Evolutionary conservation across 192 early-diverging fungal species (phyloP), one percentile per base, ranked within the genome.

Genomic region (Diversispora epigaea): DNA sequence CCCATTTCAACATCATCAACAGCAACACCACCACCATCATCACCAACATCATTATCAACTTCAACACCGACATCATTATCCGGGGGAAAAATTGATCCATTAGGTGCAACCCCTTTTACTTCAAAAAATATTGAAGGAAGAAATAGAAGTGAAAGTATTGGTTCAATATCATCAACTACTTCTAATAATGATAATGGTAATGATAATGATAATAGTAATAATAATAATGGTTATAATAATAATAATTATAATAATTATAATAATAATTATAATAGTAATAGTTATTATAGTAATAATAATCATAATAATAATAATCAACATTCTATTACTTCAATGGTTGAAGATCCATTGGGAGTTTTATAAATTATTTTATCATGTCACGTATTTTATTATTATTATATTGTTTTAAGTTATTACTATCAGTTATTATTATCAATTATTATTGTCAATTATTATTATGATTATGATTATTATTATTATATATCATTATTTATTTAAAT

Each of bases 291-390:
- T 55, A 19, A 44, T 17, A 15, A 15, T 49, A 71, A 46, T 8
- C 14, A 25, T 15, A 47, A n/a, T 43, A 45, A 52, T 47, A 72
- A n/a, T 68, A 21, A 7, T 0, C 1, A 32, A 21, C 25, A 55
- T 43, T 32, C 41, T 7, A 21, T 21, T 14, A 55, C 52, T 9
- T 32, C 25, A 32, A 32, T 32, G 25, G 41, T 41, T 44, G 73
- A 75, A n/a, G 73, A 75, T 11, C 73, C 73, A 39, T 75, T 75
- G 39, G 73, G 73, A 15, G 73, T 75, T 64, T 65, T 55, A 43
- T 75, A 64, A 63, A 44, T 52, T 72, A 67, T 7, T 47, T 43
- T 64, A 40, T 43, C 39, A 17, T n/a, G 12, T 41, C 1, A n/a
- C n/a, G 57, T 60, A 52, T 17, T 15, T 65, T 39, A 65, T 65